A percentile compares a stretch with the other conserved stretches of the same genome.
Evolutionary conservation across 306 rosid species (phyloP).

Genomic region (Citrullus colocynthis): DNA sequence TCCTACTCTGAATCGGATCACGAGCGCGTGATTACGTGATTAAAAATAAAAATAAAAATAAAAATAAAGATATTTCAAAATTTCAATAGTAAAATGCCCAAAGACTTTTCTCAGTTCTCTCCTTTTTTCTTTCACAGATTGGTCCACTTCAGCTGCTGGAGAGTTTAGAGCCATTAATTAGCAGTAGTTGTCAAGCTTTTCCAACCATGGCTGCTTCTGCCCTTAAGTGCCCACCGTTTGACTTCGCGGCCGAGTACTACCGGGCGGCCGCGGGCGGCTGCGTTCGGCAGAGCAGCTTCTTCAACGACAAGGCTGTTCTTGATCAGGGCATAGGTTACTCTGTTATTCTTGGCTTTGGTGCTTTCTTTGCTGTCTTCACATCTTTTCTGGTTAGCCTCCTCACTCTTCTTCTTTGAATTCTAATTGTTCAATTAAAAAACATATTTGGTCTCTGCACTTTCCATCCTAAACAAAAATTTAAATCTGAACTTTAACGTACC

Average conservation of each 20-base stretch:
- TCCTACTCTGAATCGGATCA: no score
- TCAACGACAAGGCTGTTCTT: slow-evolving; percentile 67
- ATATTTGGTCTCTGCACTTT: no score
- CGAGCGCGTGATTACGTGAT: no score
- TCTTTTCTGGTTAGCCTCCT: slow-evolving; percentile 50
- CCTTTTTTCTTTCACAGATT: neutral
- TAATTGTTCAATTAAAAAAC: no score
- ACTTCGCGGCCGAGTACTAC: slow-evolving; percentile 54
- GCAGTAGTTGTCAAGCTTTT: neutral
- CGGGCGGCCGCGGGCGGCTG: slow-evolving; percentile 32
- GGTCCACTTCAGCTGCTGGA: neutral
- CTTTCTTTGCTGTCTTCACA: slow-evolving; percentile 83
- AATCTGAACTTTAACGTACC: no score
- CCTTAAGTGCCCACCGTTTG: slow-evolving; percentile 64
- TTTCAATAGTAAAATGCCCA: neutral
- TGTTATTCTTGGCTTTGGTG: slow-evolving; percentile 85
- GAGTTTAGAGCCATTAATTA: neutral
- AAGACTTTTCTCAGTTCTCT: neutral
- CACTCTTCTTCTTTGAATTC: neutral
- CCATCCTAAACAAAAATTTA: no score
- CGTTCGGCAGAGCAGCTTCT: slow-evolving; percentile 76
- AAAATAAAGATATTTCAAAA: neutral
- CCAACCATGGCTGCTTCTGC: slow-evolving; percentile 22
- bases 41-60: no score
- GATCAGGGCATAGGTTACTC: slow-evolving; percentile 77